Conservation (phyloP, 495 filamentous ascomycete species). For the Parmelia sp. region DNA sequence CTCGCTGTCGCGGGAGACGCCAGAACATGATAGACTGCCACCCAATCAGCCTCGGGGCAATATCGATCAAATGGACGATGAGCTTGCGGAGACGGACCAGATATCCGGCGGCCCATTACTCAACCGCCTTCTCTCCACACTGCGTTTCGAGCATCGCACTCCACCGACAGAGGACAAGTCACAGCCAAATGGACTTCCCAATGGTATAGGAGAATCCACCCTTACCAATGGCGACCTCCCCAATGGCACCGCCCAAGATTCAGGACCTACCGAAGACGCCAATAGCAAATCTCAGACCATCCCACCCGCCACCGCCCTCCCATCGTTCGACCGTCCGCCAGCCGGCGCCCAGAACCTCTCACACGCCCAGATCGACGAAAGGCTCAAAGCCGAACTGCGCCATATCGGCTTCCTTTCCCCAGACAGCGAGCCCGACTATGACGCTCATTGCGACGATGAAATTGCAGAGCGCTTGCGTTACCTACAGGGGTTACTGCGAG, state of each 20-base stretch:
- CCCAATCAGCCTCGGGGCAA: conserved; percentile 77
- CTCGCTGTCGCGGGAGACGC: conserved; percentile 58
- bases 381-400: conserved; percentile 84
- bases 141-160: conserved; percentile 74
- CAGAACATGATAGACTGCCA: conserved; percentile 55
- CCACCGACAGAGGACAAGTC: conserved; percentile 52
- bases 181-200: conserved; percentile 46
- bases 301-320: conserved; percentile 60
- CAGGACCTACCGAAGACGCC: conserved; percentile 35
- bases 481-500: conserved; percentile 73
- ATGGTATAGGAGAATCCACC: conserved; percentile 46
- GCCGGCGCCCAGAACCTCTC: conserved; percentile 55
- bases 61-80: conserved; percentile 80
- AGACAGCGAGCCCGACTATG: conserved; percentile 67
- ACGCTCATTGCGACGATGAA: conserved; percentile 89
- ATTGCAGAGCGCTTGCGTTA: conserved; percentile 81
- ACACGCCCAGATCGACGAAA: conserved; percentile 78
- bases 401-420: conserved; percentile 82
- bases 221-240: conserved; percentile 46
- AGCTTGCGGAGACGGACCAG: conserved; percentile 77
- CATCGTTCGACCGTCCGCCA: conserved; percentile 49
- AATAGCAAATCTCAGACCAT: conserved; percentile 43
- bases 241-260: conserved; percentile 48
- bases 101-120: conserved; percentile 83
- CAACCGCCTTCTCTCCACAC: conserved; percentile 70